A percentile compares a stretch with the other conserved stretches of the same genome.
Conservation (phyloP, 345 rosid species). For the Anastatica hierochuntica region DNA sequence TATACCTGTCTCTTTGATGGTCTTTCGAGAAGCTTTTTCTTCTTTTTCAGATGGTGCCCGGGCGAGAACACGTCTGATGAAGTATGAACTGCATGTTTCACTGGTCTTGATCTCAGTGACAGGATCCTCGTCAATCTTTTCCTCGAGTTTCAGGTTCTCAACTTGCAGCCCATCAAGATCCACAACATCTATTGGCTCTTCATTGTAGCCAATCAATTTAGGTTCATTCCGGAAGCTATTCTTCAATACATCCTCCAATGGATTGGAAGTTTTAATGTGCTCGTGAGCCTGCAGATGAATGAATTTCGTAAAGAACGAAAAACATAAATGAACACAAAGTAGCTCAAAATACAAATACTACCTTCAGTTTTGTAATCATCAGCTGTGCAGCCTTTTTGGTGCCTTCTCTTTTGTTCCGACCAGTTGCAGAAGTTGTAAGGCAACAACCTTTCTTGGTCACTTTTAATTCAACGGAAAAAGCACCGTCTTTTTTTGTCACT, state of each 20-base stretch:
- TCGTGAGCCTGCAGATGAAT: slow-evolving; percentile 53
- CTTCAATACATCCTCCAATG: slow-evolving; percentile 52
- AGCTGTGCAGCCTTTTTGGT: slow-evolving; percentile 43
- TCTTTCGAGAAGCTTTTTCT: slow-evolving; percentile 12
- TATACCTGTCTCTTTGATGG: slow-evolving; percentile 17
- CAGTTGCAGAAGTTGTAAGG: slow-evolving; percentile 34
- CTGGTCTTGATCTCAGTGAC: slow-evolving; percentile 4
- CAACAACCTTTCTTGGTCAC: slow-evolving; percentile 28
- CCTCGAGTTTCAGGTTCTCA: slow-evolving; percentile 26
- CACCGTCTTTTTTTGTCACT: slow-evolving; percentile 30
- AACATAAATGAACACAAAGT: slow-evolving; percentile 8
- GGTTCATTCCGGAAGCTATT: slow-evolving; percentile 41
- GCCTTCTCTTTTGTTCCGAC: slow-evolving; percentile 51
- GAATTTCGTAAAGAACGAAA: slow-evolving; percentile 1
- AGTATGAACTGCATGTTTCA: slow-evolving; percentile 11
- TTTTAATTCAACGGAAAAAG: slow-evolving; percentile 40
- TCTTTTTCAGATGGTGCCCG: slow-evolving; percentile 9
- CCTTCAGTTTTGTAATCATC: slow-evolving; percentile 51
- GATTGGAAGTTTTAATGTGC: slow-evolving; percentile 32
- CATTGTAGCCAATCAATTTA: slow-evolving; percentile 72
- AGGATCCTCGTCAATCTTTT: slow-evolving; percentile 5
- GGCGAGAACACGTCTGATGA: slow-evolving; percentile 18
- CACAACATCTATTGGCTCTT: slow-evolving; percentile 44
- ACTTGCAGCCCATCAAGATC: slow-evolving; percentile 15
- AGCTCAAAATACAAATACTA: slow-evolving; percentile 22